Evolutionary conservation across 148 eudicot genomes (phyloP), one percentile per base, ranked within the genome.

Genomic region (Vaccinium myrtillus): DNA sequence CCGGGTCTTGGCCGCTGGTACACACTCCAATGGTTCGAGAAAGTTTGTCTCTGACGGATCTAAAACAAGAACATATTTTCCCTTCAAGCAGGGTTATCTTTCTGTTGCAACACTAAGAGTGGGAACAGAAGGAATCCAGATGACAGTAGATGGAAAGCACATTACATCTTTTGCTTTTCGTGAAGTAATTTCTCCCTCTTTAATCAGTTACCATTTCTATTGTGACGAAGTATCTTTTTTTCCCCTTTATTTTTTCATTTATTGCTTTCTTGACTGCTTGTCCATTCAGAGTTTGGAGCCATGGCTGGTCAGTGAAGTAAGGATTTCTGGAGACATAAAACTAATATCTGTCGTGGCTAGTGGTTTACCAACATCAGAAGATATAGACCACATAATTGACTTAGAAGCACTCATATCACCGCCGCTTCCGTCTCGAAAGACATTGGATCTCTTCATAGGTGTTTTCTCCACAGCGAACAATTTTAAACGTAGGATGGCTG

Each of bases 111-210:
- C 99, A 75, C 91, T 97, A 50, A 86, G 99, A 84, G 94, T 97
- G 15, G 99, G 98, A 81, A 86, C 91, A 74, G 98, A 97, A 84
- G 99, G 98, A 84, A 90, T 95, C 84, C 99, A 97, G 86, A 97
- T 97, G 99, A 95, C 98, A 55, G 98, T 97, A 80, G 99, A 97
- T 84, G 98, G 99, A 82, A 97, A 91, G 83, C 98, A 97, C 88
- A 86, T 97, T 63, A 93, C 98, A 75, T 95, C 98, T 69, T 95
- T 95, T 88, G 90, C 95, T 87, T 92, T 90, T 84, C 98, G 98
- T n/a, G 98, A 95, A 89, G 98, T 94, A 90, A 78, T 77, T 84
- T 79, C 48, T 85, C 50, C 36, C 32, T 46, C 3, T 49, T 81
- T 54, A 36, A 23, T 65, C 32, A 70, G 8, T 23, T 85, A 19